A percentile compares a stretch with the other conserved stretches of the same genome.
Evolutionary conservation across 2,329 filamentous ascomycete species (phyloP).

Genomic region (Colletotrichum nymphaeae): DNA sequence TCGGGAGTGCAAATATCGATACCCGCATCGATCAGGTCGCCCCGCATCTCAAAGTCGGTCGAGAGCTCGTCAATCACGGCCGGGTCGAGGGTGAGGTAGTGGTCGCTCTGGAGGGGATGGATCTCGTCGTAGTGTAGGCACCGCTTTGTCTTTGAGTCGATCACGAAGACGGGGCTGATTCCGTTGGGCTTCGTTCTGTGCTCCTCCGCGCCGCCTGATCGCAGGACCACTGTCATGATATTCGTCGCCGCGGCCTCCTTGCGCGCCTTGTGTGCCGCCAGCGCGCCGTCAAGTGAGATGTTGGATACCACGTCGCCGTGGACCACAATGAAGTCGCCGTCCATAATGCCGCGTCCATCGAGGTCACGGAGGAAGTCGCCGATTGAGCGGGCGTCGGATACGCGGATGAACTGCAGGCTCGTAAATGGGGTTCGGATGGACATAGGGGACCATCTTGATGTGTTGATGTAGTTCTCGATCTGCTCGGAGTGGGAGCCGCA

Average conservation of each 20-base stretch:
- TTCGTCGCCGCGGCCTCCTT: constrained; percentile 89
- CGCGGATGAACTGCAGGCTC: constrained; percentile 85
- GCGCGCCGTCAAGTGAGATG: constrained; percentile 81
- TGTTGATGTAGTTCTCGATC: constrained; percentile 86
- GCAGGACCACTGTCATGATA: constrained; percentile 96
- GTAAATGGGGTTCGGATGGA: constrained; percentile 75
- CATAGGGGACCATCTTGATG: constrained; percentile 76
- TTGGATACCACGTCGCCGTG: constrained; percentile 95
- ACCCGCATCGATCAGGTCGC: constrained; percentile 91
- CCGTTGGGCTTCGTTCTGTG: constrained; percentile 84
- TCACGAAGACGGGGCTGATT: constrained; percentile 84
- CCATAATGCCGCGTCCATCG: constrained; percentile 85
- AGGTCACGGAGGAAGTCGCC: constrained; percentile 96
- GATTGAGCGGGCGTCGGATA: constrained; percentile 83
- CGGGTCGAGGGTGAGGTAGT: constrained; percentile 79
- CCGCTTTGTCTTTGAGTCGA: constrained; percentile 82
- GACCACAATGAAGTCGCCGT: constrained; percentile 91
- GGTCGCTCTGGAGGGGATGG: constrained; percentile 73
- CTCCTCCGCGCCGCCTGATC: constrained; percentile 75
- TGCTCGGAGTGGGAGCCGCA: constrained; percentile 88
- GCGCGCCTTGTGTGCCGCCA: constrained; percentile 83
- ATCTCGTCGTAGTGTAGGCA: constrained; percentile 97
- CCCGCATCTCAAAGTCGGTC: constrained; percentile 81
- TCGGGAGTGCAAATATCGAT: constrained; percentile 99
- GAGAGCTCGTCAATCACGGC: constrained; percentile 79